Conservation (phyloP, 2,329 filamentous ascomycete species). For the Arthrobotrys musiformis region DNA sequence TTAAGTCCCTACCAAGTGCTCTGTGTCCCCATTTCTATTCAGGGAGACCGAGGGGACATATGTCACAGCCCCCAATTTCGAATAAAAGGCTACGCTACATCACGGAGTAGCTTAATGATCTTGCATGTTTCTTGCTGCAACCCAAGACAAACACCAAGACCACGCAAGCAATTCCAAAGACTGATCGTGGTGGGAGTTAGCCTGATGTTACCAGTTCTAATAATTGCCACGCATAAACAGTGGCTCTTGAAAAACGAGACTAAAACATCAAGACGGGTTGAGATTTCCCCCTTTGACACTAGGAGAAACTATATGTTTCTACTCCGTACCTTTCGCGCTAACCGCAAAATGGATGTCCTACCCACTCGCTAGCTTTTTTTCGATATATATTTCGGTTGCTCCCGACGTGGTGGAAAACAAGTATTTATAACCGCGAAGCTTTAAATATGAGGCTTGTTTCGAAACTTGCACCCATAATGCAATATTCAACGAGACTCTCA, state of each 20-base stretch:
- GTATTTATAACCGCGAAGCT: not conserved
- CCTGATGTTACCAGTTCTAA: not conserved
- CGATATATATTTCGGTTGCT: not conserved
- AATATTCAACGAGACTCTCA: not conserved
- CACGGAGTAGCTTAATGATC: not conserved
- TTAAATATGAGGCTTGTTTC: not conserved
- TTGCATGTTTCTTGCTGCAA: not conserved
- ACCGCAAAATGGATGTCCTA: not conserved
- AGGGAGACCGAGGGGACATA: not conserved
- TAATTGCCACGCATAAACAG: conserved; percentile 1
- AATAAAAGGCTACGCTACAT: conserved; percentile 3
- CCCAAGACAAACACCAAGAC: conserved; percentile 15
- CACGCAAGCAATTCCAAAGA: not conserved
- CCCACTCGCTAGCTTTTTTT: conserved; percentile 2
- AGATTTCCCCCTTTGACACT: conserved; percentile 9
- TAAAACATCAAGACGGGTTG: conserved; percentile 4
- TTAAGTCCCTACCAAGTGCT: not conserved
- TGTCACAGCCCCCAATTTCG: conserved; percentile 12
- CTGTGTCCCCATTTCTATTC: not conserved
- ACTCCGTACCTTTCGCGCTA: not conserved
- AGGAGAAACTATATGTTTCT: conserved; percentile 4
- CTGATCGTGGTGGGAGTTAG: not conserved
- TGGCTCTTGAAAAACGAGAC: not conserved
- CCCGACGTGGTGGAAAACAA: not conserved
- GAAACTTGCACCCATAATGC: not conserved